Conservation (phyloP, 2,329 filamentous ascomycete genomes). For the Sphaerulina musiva region DNA sequence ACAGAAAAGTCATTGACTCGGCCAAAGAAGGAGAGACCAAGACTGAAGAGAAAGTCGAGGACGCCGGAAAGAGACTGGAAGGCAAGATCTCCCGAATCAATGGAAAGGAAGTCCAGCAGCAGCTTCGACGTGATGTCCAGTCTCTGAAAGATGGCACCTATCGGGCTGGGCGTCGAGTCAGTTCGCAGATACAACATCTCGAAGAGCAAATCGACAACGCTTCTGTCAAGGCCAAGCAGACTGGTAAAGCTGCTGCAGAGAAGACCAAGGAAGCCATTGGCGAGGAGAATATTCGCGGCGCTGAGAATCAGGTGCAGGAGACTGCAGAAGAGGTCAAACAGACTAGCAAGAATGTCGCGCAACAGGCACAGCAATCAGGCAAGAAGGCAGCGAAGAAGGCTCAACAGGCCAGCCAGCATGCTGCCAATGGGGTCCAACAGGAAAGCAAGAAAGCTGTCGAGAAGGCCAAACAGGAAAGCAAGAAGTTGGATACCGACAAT, state of each 20-base stretch:
- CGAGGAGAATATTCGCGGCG: background rate
- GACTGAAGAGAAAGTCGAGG: conserved; percentile 39
- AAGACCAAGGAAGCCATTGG: background rate
- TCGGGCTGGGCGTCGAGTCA: conserved; percentile 22
- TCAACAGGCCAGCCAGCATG: conserved; percentile 13
- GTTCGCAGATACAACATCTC: conserved; percentile 24
- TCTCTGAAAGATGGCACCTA: conserved; percentile 29
- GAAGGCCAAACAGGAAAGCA: conserved; percentile 20
- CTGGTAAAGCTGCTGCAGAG: background rate
- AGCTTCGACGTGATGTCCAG: conserved; percentile 23
- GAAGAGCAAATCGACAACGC: conserved; percentile 15
- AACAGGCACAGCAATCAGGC: background rate
- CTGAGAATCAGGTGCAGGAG: background rate
- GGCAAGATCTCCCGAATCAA: conserved; percentile 30
- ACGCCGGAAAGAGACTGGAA: conserved; percentile 36
- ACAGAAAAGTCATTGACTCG: conserved; percentile 33
- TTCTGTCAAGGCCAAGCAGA: conserved; percentile 9
- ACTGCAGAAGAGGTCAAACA: conserved; percentile 4
- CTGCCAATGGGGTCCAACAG: conserved; percentile 1
- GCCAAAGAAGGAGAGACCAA: conserved; percentile 38
- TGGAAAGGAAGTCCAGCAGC: conserved; percentile 17
- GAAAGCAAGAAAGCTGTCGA: conserved; percentile 17
- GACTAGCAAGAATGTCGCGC: background rate
- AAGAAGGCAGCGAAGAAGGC: conserved; percentile 7
- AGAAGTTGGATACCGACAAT: conserved; percentile 3